Evolutionary conservation across 2,329 filamentous ascomycete species (phyloP), one percentile per base, ranked within the genome.

Genomic region (Fusarium denticulatum): DNA sequence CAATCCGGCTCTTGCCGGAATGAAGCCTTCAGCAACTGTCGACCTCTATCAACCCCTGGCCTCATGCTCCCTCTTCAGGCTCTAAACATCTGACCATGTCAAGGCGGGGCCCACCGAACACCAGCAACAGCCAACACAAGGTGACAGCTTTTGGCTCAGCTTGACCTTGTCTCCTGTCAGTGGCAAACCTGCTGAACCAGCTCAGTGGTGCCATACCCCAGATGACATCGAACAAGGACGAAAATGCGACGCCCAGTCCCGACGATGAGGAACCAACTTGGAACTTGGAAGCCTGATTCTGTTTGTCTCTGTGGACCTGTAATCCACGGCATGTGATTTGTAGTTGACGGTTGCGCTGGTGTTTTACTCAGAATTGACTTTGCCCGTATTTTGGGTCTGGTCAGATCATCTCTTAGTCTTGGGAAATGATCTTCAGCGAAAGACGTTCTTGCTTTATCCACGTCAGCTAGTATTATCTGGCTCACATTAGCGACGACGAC

Each of bases 171-270:
- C 50, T 55, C 34, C 34, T 60, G 34, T 34, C 42, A 49, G 45
- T 65, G 58, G 34, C 39, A 69, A 69, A 60, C 67, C 66, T 69
- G 67, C n/a, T 65, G 30, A 46, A 65, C 66, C 66, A 24, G 15
- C 40, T 26, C 37, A 20, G 71, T 74, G 71, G 71, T 74, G 71
- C 71, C 71, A 74, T 74, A 74, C 71, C 71, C 71, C 71, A 58
- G 71, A 65, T 59, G 43, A 56, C 49, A 74, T 74, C 67, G 68
- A 69, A 73, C 70, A 73, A 73, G 66, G 61, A 60, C 70, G 69
- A 72, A 28, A 64, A 67, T 46, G 43, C 30, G 28, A 50, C 64
- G 69, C 65, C 42, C 39, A 50, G 30, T 73, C 67, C 71, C 71
- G 67, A 69, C 46, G 47, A 58, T 64, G 40, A 13, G 34, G n/a